Evolutionary conservation across 2,329 filamentous ascomycete species (phyloP), one percentile per base, ranked within the genome.

Genomic region (Aureobasidium sp.): DNA sequence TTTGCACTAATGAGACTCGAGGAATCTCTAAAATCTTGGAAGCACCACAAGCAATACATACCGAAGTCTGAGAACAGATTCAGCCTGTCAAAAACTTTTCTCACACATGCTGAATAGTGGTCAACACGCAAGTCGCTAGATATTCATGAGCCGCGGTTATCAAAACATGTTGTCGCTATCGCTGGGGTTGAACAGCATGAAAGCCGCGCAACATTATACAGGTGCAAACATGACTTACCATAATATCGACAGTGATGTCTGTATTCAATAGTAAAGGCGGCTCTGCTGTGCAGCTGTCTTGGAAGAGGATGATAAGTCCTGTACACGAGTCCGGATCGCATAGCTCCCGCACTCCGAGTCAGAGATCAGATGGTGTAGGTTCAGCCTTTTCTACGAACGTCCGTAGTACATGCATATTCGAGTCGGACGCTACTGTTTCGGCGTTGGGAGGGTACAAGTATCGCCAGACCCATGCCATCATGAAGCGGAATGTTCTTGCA

Each of bases 341-440:
- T 17, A 26, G n/a, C 17, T 24, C 39, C 36, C 53, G 53, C 34
- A 13, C 27, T 46, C 53, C 53, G 53, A 46, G 39, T 56, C 53
- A 46, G 32, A 5, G 12, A 44, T 12, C 29, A 34, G 53, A 24
- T 55, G 53, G 39, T 46, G 53, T 43, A 56, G 52, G 52, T 56
- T 56, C 53, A 46, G 53, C 53, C 53, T 56, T 26, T 24, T 5
- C n/a, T 34, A 20, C 39, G 53, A 17, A 56, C 53, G 27, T 56
- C 27, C 53, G 27, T 36, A 36, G 53, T 26, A 56, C 53, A 27
- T 46, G 27, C 53, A 56, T 56, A 43, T 2, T 20, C 20, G 20
- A 20, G 10, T 10, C 6, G 26, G 29, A 55, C 51, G 51, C 53
- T 56, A 56, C 37, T 56, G 53, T 46, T 56, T 56, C 53, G 53